phyloP scores from a whole-genome alignment of 495 filamentous ascomycete species.

The Umbilicaria muhlenbergii region DNA sequence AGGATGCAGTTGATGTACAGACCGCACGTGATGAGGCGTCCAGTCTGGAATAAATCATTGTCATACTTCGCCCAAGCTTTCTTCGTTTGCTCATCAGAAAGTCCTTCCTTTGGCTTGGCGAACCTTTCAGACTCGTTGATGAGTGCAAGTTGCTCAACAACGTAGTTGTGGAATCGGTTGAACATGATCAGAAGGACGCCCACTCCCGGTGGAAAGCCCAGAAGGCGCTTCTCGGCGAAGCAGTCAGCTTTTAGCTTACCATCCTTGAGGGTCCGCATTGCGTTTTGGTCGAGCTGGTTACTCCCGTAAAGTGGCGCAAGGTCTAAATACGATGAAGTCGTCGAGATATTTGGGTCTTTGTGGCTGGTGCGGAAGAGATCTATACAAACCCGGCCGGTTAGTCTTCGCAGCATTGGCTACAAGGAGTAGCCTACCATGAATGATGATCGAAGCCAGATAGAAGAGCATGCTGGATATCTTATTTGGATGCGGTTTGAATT shows the following conservation, averaged over 20 bases:
- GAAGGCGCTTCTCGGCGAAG: constrained; percentile 60
- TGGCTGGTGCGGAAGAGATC: constrained; percentile 51
- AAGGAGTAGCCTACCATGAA: constrained; percentile 41
- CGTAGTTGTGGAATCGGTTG: constrained; percentile 65
- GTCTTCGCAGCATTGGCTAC: neutral
- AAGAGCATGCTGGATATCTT: constrained; percentile 79
- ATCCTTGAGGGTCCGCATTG: constrained; percentile 62
- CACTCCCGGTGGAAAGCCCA: constrained; percentile 77
- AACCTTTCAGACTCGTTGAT: constrained; percentile 49
- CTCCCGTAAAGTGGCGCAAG: constrained; percentile 77
- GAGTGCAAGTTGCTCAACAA: constrained; percentile 38
- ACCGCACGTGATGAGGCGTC: constrained; percentile 54
- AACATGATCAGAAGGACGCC: constrained; percentile 58
- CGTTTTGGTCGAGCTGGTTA: constrained; percentile 57
- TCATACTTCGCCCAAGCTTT: constrained; percentile 51
- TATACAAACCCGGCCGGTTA: constrained; percentile 5
- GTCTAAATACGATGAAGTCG: constrained; percentile 76
- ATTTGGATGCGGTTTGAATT: constrained; percentile 52
- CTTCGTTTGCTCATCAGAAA: constrained; percentile 25
- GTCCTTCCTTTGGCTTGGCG: constrained; percentile 18
- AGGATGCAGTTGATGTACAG: constrained; percentile 67
- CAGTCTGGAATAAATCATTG: constrained; percentile 64
- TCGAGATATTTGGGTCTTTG: constrained; percentile 37
- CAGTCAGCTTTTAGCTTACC: constrained; percentile 74
- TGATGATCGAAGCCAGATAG: constrained; percentile 81